Evolutionary conservation across 352 stramenopile genomes (phyloP), one percentile per base, ranked within the genome.

Genomic region (Phytophthora fragariae): DNA sequence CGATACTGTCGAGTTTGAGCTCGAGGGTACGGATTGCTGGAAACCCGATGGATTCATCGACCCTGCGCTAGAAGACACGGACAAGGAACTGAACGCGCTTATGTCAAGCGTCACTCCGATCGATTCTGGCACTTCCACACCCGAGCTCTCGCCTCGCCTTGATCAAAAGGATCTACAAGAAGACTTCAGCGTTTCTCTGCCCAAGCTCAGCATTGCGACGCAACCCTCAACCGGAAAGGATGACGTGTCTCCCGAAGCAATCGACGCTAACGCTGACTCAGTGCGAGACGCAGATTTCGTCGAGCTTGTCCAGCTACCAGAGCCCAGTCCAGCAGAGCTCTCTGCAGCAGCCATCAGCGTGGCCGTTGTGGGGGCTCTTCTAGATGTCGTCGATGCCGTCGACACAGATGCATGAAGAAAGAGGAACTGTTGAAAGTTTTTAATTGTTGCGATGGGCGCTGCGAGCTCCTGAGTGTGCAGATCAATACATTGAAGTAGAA

Each of bases 361-460:
- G 37, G 70, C 63, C 3, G 63, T 76, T 35, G 53, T 76, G 10
- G 69, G 69, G n/a, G 57, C 63, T 7, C 69, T 76, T 29, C 52
- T 76, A 14, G 69, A 68, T n/a, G 35, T 72, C 35, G 57, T 76
- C 2, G 69, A 72, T 35, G 63, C 53, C 9, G 29, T 75, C 1
- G 62, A 71, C 35, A 68, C 49, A 9, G 70, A 76, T 24, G 21
- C 14, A n/a, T 71, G 39, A 59, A 39, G 47, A 27, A 27, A 27
- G 35, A 41, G 10, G 33, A 37, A 10, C 14, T 41, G 9, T 12
- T 41, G 35, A 12, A 39, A 15, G 9, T 27, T 5, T 41, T 14
- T 5, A 15, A 12, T 15, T 41, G 8, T 41, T 41, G 9, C 10
- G 35, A 12, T 12, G 8, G 10, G 9, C 10, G 14, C 35, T 41